These are phyloP conservation scores for Whalleya microplaca DNA, from an alignment of 2,329 filamentous ascomycete genomes.

Conservation along the genomic window DNA sequence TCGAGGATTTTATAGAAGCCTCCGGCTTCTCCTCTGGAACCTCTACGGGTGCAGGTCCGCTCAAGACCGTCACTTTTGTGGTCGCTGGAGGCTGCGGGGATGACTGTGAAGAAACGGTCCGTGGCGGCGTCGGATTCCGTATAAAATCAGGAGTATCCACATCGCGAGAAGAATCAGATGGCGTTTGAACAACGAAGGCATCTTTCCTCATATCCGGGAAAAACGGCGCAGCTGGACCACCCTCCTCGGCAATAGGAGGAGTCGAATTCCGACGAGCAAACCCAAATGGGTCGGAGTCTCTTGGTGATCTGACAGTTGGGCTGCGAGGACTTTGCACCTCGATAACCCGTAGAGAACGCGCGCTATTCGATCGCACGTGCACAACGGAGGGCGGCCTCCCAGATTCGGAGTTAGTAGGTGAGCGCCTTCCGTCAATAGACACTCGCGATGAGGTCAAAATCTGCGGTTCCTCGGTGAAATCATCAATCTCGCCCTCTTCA, in stretches of 20 bases:
- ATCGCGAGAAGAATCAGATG: conserved; percentile 20
- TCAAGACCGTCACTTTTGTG: conserved; percentile 30
- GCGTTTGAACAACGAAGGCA: conserved; percentile 12
- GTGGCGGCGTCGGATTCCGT: conserved; percentile 26
- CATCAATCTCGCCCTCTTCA: conserved; percentile 49
- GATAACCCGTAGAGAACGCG: conserved; percentile 61
- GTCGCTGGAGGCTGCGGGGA: conserved; percentile 19
- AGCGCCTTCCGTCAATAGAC: conserved; percentile 56
- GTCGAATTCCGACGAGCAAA: conserved; percentile 41
- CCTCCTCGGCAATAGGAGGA: conserved; percentile 47
- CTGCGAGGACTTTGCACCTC: conserved; percentile 59
- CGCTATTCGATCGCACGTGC: conserved; percentile 51
- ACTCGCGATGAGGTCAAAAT: conserved; percentile 61
- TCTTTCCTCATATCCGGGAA: conserved; percentile 22
- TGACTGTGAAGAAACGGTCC: conserved; percentile 18
- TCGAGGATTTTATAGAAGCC: conserved; percentile 26
- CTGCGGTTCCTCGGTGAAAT: conserved; percentile 62
- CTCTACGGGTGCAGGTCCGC: conserved; percentile 7
- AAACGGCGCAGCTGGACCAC: conserved; percentile 16
- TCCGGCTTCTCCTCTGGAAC: conserved; percentile 30
- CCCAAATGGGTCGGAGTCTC: conserved; percentile 50
- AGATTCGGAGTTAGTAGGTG: conserved; percentile 53
- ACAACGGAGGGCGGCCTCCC: conserved; percentile 44
- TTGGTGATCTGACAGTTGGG: conserved; percentile 51
- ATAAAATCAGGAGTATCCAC: conserved; percentile 13